Conservation (phyloP, 106 monocot species). For the Platanthera guangdongensis region DNA sequence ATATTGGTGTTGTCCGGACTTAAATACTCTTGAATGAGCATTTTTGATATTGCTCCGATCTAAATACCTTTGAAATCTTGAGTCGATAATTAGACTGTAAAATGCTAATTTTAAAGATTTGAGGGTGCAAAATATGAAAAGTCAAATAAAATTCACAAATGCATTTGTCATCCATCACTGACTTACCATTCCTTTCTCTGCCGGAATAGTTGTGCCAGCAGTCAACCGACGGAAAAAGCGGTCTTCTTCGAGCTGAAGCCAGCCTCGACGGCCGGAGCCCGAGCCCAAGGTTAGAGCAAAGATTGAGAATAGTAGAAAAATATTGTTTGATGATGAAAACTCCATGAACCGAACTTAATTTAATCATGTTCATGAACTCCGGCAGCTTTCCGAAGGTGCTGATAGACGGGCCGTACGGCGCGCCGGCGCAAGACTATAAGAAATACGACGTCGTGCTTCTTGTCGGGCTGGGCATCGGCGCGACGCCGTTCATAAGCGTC, state of each 20-base stretch:
- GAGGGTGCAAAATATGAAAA: no score
- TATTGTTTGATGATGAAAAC: no score
- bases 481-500: slow-evolving; percentile 88
- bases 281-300: slow-evolving; percentile 3
- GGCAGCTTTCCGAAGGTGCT: slow-evolving; percentile 65
- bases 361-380: not conserved
- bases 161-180: not conserved
- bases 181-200: not conserved
- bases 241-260: slow-evolving; percentile 67
- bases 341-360: no score
- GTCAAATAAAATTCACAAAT: not conserved
- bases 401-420: slow-evolving; percentile 89
- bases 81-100: no score
- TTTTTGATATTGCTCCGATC: no score
- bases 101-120: no score
- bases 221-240: slow-evolving; percentile 59
- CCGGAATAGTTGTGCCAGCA: slow-evolving; percentile 57
- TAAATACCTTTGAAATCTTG: no score
- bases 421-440: slow-evolving; percentile 97
- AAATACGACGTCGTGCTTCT: slow-evolving; percentile 87
- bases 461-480: slow-evolving; percentile 89
- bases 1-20: no score
- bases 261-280: slow-evolving; percentile 10
- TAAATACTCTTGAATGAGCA: no score
- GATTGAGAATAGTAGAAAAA: not conserved